Percentiles rank a stretch among this genome's conserved stretches.
Evolutionary conservation across 805 yeast genomes (phyloP).

Genomic region (Wickerhamomyces ciferrii): DNA sequence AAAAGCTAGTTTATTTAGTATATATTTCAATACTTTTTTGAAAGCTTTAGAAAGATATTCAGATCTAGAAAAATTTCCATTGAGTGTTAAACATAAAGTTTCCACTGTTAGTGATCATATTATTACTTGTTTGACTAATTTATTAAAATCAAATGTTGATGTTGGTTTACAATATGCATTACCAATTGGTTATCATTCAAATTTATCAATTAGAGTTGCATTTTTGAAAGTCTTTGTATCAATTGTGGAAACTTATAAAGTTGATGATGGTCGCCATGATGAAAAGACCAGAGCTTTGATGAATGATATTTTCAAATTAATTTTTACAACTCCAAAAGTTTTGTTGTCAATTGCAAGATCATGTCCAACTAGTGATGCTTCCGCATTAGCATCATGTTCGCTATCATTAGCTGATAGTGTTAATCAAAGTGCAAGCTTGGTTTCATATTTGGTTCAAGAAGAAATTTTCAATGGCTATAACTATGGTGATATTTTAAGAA

Average conservation of each 20-base stretch:
- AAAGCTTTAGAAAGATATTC: constrained; percentile 36
- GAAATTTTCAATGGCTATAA: constrained; percentile 59
- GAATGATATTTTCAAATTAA: constrained; percentile 19
- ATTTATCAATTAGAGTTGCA: constrained; percentile 59
- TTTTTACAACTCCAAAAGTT: constrained; percentile 35
- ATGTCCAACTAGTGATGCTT: constrained; percentile 67
- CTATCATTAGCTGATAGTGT: constrained; percentile 47
- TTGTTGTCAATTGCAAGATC: constrained; percentile 49
- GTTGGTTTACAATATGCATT: constrained; percentile 72
- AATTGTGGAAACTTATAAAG: constrained; percentile 37
- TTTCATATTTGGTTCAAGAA: constrained; percentile 48
- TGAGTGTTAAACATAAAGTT: constrained; percentile 45
- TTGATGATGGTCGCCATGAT: constrained; percentile 22
- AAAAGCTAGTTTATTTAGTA: constrained; percentile 59
- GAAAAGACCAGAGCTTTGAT: constrained; percentile 19
- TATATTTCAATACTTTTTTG: constrained; percentile 58
- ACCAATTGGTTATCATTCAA: constrained; percentile 73
- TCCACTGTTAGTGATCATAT: constrained; percentile 56
- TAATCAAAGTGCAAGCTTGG: constrained; percentile 38
- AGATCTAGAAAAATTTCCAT: constrained; percentile 28
- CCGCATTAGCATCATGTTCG: constrained; percentile 62
- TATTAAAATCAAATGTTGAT: constrained; percentile 68
- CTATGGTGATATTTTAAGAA: constrained; percentile 68
- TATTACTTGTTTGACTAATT: constrained; percentile 58
- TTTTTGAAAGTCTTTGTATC: constrained; percentile 75